Evolutionary conservation across 192 early-diverging fungal genomes (phyloP).

Genomic region (Linnemannia zychae): DNA sequence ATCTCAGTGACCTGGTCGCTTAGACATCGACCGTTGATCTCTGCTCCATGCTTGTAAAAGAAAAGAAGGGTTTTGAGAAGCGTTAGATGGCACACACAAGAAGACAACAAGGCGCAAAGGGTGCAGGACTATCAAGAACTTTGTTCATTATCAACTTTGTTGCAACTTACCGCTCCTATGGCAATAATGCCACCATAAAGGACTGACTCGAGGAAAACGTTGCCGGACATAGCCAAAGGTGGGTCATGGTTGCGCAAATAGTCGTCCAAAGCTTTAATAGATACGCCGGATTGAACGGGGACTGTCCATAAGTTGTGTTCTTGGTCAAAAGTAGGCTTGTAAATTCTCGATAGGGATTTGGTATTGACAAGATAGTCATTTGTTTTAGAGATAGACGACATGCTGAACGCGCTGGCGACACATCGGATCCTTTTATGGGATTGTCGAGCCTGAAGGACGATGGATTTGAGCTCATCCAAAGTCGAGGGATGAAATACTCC

Average conservation of each 20-base stretch:
- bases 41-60: slow-evolving; percentile 14
- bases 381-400: slow-evolving; percentile 25
- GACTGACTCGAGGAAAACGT: slow-evolving; percentile 10
- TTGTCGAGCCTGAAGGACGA: slow-evolving; percentile 22
- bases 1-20: slow-evolving; percentile 17
- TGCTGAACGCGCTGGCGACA: slow-evolving; percentile 27
- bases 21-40: slow-evolving; percentile 10
- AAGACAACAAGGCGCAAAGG: no score
- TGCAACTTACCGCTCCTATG: slow-evolving; percentile 14
- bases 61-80: not conserved
- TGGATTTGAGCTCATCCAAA: slow-evolving; percentile 28
- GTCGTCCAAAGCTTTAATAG: slow-evolving; percentile 23
- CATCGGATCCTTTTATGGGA: slow-evolving; percentile 34
- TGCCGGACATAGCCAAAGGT: slow-evolving; percentile 27
- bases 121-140: not conserved
- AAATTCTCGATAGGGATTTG: slow-evolving; percentile 22
- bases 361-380: slow-evolving; percentile 33
- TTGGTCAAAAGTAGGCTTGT: slow-evolving; percentile 9
- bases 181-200: slow-evolving; percentile 16
- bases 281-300: slow-evolving; percentile 32
- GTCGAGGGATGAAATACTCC: slow-evolving; percentile 29
- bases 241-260: slow-evolving; percentile 32
- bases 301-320: slow-evolving; percentile 17
- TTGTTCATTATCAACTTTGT: not conserved
- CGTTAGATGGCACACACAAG: slow-evolving; percentile 5